Evolutionary conservation across 345 rosid genomes (phyloP).

Genomic region (Eutrema yunnanense): DNA sequence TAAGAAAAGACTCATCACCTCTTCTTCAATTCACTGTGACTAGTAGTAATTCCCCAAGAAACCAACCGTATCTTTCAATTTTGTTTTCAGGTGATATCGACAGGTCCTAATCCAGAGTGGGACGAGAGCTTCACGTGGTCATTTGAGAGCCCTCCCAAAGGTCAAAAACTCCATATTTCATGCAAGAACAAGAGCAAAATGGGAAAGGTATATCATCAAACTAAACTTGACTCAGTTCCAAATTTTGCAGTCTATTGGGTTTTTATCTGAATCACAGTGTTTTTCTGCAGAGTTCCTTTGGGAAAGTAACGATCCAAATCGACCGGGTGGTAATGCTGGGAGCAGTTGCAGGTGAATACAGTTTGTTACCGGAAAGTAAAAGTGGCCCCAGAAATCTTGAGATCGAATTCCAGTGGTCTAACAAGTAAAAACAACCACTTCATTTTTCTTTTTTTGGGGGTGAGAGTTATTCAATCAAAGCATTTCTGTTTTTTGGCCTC

Average conservation of each 20-base stretch:
- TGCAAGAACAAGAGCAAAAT: constrained; percentile 99
- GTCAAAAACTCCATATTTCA: constrained; percentile 93
- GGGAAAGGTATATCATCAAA: constrained; percentile 67
- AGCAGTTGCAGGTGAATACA: constrained; percentile 89
- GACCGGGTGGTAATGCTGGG: constrained; percentile 98
- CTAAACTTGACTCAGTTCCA: neutral
- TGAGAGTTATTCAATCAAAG: constrained; percentile 8
- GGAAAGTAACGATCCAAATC: constrained; percentile 96
- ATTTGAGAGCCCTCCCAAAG: constrained; percentile 98
- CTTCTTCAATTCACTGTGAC: neutral
- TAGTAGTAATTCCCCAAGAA: neutral
- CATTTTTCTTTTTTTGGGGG: neutral
- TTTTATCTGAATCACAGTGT: neutral
- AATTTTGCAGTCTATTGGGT: neutral
- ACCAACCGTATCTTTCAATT: neutral
- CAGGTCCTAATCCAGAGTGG: constrained; percentile 98
- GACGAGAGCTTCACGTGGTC: constrained; percentile 98
- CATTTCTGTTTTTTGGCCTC: neutral
- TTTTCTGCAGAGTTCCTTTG: constrained; percentile 76
- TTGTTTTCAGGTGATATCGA: constrained; percentile 63
- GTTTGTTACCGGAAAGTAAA: constrained; percentile 86
- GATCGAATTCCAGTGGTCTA: constrained; percentile 98
- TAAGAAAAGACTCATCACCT: constrained; percentile 13
- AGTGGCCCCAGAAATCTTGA: constrained; percentile 90
- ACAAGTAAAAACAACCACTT: constrained; percentile 41